Evolutionary conservation across 2,329 filamentous ascomycete genomes (phyloP), one percentile per base, ranked within the genome.

Genomic region (Aureobasidium sp.): DNA sequence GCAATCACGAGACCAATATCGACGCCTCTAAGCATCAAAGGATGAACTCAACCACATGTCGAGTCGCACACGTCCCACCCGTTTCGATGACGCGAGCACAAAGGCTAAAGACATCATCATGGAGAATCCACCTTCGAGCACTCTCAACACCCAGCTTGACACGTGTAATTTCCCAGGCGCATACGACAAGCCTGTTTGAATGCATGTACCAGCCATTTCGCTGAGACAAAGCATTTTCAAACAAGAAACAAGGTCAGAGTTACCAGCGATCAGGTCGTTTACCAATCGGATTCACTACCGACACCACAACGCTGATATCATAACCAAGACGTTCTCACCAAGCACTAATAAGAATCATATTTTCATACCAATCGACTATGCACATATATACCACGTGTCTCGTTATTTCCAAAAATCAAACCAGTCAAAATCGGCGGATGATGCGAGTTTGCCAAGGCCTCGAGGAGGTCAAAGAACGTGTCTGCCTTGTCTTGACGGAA

Each of bases 51-150:
- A 54, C 50, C 50, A 44, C 53, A 45, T 57, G 25, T 32, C 16
- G 36, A 36, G 39, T 57, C 13, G 30, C n/a, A 57, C 53, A 45
- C 10, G 37, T 44, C 53, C 41, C 29, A 44, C 37, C 41, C 53
- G 29, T n/a, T 44, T 36, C 53, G 39, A 36, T 57, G 53, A 57
- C 53, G 53, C 53, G 53, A 57, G 39, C 37, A 44, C 13, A 36
- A 34, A 57, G n/a, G 4, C 14, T 34, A 57, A 57, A 57, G 53
- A 45, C 41, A 57, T 57, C 41, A 57, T 57, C 53, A 45, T 54
- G 8, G 37, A 41, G 14, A 41, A 27, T 32, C 50, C 37, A 25
- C 13, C 27, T 44, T 21, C 41, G 9, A 44, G 41, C 10, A 44
- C n/a, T 25, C 9, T 37, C 32, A 27, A 21, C 10, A n/a, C 50